Base-by-base conservation (phyloP, 306 rosid species). In the Amphicarpaea edgeworthii region DNA sequence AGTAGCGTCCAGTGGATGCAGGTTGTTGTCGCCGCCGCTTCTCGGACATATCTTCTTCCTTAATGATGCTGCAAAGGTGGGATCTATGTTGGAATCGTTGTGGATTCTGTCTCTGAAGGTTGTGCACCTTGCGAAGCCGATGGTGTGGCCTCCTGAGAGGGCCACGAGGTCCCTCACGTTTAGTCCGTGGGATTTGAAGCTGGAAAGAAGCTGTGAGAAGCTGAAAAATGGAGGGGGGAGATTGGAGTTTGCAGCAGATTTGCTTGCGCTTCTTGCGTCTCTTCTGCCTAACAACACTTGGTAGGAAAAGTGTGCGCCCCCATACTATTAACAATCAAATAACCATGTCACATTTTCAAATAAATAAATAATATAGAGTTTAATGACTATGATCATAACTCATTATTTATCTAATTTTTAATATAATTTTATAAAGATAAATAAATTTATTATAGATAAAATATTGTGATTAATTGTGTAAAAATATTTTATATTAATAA, bases 81-180 rank as follows among this genome's bases (percentile, higher is more conserved):
- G 51, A 47, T 80, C 62, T 0, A 87, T 83, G 73, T 75, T 46
- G 28, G 83, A 65, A 8, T 77, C 87, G 34, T 79, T 84, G 79
- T 83, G 70, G 17, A 75, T 53, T 37, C 91, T 62, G 55, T 28
- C 15, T 6, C 70, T 66, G 70, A 83, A 80, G 1, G 61, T 16
- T 0, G 58, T 15, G 51, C 91, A 87, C 32, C 58, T 66, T 2
- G 87, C 78, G 6, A 77, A 64, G 7, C 88, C 91, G 3, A 83
- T 70, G 3, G 88, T 83, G 84, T 87, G 85, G 19, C 74, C 89
- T 26, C 88, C 86, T 16, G 88, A 85, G 54, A 85, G 84, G 0
- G 80, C 89, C 26, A 85, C 89, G 19, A 85, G 51, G 72, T 82
- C 82, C 21, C 9, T 79, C 0, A 65, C 26, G 10, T 77, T 4